Base-by-base conservation (phyloP, 2,329 filamentous ascomycete species). In the Ophiostoma novo-ulmi region DNA sequence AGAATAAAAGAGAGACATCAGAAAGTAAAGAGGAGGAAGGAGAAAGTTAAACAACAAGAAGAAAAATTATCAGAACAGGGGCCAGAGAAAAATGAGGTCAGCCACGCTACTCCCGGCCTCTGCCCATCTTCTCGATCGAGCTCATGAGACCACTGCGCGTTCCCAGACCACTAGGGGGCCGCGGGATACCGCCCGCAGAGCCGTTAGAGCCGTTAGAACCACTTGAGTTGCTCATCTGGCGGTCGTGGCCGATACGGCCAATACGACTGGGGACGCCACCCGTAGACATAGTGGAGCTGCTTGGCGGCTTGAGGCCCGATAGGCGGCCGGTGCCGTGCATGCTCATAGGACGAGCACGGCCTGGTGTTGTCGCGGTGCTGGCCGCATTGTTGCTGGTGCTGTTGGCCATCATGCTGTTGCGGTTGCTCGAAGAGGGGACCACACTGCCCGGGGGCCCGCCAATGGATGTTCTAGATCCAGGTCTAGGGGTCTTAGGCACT, bases 121-220 rank as follows among this genome's bases (percentile, higher is more conserved):
- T 89, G 11, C 92, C 92, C 93, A 96, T 96, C 80, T 89, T 88
- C 83, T 96, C 92, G 78, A 96, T 95, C 22, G 91, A 93, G 75
- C 85, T 91, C 89, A 96, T 89, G 76, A 95, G 90, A 71, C 90
- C 88, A 77, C 90, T 92, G 76, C 91, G 80, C 73, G 78, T 76
- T 10, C 81, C 80, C 72, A 81, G 74, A 48, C 82, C 82, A 73
- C 82, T 84, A 72, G 83, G 82, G 17, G 85, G 85, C 72, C 85
- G 80, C 55, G 84, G 82, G 69, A 86, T 75, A 10, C 81, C 83
- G 4, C 76, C 74, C 8, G 72, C 77, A 41, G 76, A 73, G 20
- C 77, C 78, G 35, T 38, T 41, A 5, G 65, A 67, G 8, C 65
- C 65, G 22, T 67, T 67, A 13, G 65, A 67, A 11, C 38, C 38